These are phyloP conservation scores for Apiospora phragmitis DNA, from an alignment of 2,329 filamentous ascomycete genomes.

Conservation along the genomic window DNA sequence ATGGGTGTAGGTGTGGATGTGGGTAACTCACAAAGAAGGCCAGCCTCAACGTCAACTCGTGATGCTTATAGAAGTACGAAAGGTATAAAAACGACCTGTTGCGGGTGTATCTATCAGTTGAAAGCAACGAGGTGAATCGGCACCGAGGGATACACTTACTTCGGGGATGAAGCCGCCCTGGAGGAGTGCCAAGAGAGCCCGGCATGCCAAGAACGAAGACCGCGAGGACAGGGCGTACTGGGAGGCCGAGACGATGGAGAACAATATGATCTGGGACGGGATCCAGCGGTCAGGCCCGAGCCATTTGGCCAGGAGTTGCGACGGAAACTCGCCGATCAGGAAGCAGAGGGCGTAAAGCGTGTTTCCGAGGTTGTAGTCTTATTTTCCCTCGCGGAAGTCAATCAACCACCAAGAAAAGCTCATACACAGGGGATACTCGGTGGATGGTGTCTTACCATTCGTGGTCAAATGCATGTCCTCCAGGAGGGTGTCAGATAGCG, in stretches of 20 bases:
- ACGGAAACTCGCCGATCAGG: slow-evolving; percentile 59
- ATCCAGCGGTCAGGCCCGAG: slow-evolving; percentile 33
- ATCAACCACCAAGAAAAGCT: neutral
- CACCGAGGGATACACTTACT: neutral
- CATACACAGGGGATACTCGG: too few relatives aligned
- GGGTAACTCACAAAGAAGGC: neutral
- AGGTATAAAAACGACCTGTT: slow-evolving; percentile 32
- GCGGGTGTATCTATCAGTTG: slow-evolving; percentile 8
- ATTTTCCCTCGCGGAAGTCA: neutral
- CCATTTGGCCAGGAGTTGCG: slow-evolving; percentile 57
- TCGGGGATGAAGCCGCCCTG: slow-evolving; percentile 35
- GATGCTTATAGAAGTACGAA: slow-evolving; percentile 34
- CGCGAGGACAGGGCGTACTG: slow-evolving; percentile 28
- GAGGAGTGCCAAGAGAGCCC: slow-evolving; percentile 11
- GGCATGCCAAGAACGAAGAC: slow-evolving; percentile 17
- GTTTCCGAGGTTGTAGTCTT: slow-evolving; percentile 51
- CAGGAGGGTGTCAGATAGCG: slow-evolving; percentile 62
- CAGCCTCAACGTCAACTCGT: neutral
- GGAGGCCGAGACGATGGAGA: slow-evolving; percentile 30
- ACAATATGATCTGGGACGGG: slow-evolving; percentile 32
- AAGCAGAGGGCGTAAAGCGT: slow-evolving; percentile 56
- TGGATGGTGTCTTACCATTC: slow-evolving; percentile 35
- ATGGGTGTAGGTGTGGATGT: slow-evolving; percentile 29
- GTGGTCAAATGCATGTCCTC: slow-evolving; percentile 47
- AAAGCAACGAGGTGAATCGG: neutral